Base-by-base conservation (phyloP, 1,139 yeast genomes). In the Yamadazyma siamensis region DNA sequence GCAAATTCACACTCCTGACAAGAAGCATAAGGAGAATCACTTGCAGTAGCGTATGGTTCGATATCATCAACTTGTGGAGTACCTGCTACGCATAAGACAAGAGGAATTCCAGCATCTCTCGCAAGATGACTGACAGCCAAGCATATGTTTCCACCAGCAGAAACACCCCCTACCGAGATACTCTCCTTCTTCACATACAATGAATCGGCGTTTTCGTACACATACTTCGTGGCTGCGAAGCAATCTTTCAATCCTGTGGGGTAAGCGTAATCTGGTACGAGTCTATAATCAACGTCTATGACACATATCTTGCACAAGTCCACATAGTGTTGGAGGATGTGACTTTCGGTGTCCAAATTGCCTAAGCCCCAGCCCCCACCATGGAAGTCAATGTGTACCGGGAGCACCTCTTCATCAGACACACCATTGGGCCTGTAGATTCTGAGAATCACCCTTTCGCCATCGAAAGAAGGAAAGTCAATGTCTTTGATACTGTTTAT, bases 331-430 rank as follows among this genome's bases (percentile, higher is more conserved):
- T 72, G 58, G 34, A 71, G 62, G 41, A 56, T 59, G 5, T 67
- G 61, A 47, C 68, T 65, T 36, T 70, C 75, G 5, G 75, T 64
- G 34, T 42, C 47, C 24, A 70, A 61, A 33, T 54, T 54, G 4
- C 76, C 75, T n/a, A 70, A 51, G 3, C 67, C 74, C 69, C 72
- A 68, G 5, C 66, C 67, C 19, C 72, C 72, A n/a, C 76, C 76
- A 39, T 70, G 76, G 49, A 53, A 67, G 63, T 70, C 68, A 11
- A 68, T 43, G 20, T 61, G 55, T 21, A 63, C 55, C 3, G 76
- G 75, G 61, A 69, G 65, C 1, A 70, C 70, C 5, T 43, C 49
- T 3, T 35, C 52, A 1, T 71, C 73, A 13, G 44, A 40, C 10
- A 46, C 49, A 9, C 59, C 58, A 13, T 49, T 43, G 7, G 73